Evolutionary conservation across 306 rosid species (phyloP), one percentile per base, ranked within the genome.

Genomic region (Fragaria vesca): DNA sequence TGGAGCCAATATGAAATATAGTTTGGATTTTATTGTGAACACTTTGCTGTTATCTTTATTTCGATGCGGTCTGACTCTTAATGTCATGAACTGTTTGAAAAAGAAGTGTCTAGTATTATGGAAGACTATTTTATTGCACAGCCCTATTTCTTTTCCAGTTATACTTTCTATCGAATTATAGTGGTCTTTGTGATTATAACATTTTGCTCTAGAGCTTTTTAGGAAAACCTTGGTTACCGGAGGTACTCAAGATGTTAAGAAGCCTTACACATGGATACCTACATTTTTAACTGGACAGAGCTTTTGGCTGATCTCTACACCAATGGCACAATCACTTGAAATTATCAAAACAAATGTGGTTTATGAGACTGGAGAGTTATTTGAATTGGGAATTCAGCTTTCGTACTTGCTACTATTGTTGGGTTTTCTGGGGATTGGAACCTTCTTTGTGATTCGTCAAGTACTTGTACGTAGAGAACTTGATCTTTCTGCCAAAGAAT

Each of bases 381-480:
- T 94, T 83, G 98, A 94, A 85, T 81, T 94, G 76, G 91, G 97
- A 76, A 94, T 94, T 85, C 98, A 92, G 80, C 88, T 94, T 76
- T 81, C 92, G 73, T 94, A 92, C 75, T 83, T 94, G 89, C 55
- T 92, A 79, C 55, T 89, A 54, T 78, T 92, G 71, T 69, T 92
- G 81, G 88, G 93, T 71, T 88, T 94, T 88, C 90, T 94, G 26
- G 98, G 98, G 58, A 77, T 76, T 32, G 98, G 98, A 69, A 85
- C 97, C 51, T 94, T 83, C 91, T 94, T 80, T 69, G 98, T 92
- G 73, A 83, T 94, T 74, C 95, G 97, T 65, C 98, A 94, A 87
- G 93, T 94, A 81, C 98, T 94, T 78, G 97, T 94, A 60, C 97
- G 97, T 46, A 89, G 97, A 78, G 98, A 90, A 83, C 98, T 94